Evolutionary conservation across 169 alveolate species (phyloP).

Genomic region (Neospora caninum): DNA sequence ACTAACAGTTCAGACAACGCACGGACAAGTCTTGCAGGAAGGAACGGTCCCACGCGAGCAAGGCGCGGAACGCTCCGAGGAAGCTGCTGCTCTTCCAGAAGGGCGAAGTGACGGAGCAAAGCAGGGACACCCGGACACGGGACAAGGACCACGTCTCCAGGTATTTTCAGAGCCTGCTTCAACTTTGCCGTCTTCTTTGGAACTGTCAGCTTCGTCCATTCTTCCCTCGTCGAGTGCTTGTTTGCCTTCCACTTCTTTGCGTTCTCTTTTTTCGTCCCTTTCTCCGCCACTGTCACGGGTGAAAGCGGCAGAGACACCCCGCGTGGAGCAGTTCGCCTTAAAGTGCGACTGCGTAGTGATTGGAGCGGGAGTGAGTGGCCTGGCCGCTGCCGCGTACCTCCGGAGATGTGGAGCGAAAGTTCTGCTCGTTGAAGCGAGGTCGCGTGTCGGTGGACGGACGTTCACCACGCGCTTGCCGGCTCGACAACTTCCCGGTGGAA

Average conservation of each 20-base stretch:
- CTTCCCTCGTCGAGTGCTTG: neutral
- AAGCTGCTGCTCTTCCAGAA: neutral
- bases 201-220: neutral
- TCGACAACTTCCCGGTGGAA: constrained; percentile 65
- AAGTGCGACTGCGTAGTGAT: constrained; percentile 65
- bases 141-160: neutral
- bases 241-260: neutral
- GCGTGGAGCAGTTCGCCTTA: constrained; percentile 37
- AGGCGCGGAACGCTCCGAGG: neutral
- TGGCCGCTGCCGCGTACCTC: constrained; percentile 70
- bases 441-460: constrained; percentile 71
- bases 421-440: constrained; percentile 57
- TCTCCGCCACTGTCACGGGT: neutral
- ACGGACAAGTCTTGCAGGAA: neutral
- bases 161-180: neutral
- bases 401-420: constrained; percentile 68
- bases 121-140: neutral
- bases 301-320: neutral
- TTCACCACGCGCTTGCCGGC: constrained; percentile 67
- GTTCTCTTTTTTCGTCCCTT: neutral
- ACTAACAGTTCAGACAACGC: neutral
- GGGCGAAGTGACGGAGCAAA: neutral
- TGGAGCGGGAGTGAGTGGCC: constrained; percentile 70
- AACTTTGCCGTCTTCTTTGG: neutral
- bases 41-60: neutral